Evolutionary conservation across 2,329 filamentous ascomycete species (phyloP).

Genomic region (Nemania abortiva): DNA sequence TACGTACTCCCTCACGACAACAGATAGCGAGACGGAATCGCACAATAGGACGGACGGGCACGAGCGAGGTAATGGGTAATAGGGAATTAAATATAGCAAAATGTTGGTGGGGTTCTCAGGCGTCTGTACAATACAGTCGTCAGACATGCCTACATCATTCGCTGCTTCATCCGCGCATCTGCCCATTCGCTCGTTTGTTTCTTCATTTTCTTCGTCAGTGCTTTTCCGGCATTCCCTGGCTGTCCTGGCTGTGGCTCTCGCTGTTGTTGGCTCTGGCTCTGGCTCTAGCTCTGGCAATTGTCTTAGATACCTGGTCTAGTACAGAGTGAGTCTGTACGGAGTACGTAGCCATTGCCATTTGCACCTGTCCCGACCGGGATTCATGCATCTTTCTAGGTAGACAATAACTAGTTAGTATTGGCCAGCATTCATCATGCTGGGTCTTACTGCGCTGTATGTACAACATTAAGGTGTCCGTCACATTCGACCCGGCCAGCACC

Average conservation of each 20-base stretch:
- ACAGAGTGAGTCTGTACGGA: too few relatives aligned
- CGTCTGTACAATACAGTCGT: background rate
- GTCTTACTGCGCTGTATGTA: constrained; percentile 11
- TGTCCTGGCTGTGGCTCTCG: too few relatives aligned
- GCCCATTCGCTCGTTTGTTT: background rate
- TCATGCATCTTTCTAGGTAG: constrained; percentile 9
- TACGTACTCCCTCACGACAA: background rate
- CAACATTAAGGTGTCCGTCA: constrained; percentile 17
- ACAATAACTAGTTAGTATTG: too few relatives aligned
- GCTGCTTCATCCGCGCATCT: background rate
- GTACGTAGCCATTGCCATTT: background rate
- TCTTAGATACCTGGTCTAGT: too few relatives aligned
- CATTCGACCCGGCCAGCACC: constrained; percentile 12
- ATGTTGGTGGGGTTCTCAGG: background rate
- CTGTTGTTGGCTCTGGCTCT: background rate
- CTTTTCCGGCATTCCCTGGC: background rate
- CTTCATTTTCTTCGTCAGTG: background rate
- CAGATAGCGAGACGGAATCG: too few relatives aligned
- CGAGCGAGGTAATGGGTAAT: too few relatives aligned
- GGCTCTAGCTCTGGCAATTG: background rate
- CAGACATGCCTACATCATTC: background rate
- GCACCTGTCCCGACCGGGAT: constrained; percentile 6
- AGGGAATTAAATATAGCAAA: background rate
- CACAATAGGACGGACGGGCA: too few relatives aligned
- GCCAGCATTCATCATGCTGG: constrained; percentile 8